Evolutionary conservation across 202 grass and related monocot genomes (phyloP), one percentile per base, ranked within the genome.

Genomic region (Hordeum pubiflorum): DNA sequence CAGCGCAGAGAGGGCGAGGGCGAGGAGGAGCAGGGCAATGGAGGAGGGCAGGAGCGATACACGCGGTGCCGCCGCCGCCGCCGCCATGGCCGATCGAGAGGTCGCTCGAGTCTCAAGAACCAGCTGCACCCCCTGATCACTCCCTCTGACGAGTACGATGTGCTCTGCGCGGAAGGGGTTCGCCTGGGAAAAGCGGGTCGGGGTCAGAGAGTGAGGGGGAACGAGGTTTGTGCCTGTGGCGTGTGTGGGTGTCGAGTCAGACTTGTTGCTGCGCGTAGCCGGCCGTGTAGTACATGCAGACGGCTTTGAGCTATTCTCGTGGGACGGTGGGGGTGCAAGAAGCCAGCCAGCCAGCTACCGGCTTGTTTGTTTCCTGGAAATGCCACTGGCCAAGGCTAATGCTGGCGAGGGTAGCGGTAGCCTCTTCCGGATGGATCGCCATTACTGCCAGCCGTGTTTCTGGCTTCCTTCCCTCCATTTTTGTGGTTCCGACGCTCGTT

Each of bases 231-330:
- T 36, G 50, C 14, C 1, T 52, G 7, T 52, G 48, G 46, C 4
- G 46, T 50, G 46, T 17, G 41, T 14, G 3, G 6, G 10, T 9
- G 39, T 2, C 0, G 54, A 38, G 76, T 3, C 60, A 41, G 69
- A 73, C 69, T 71, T 84, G 23, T 69, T 24, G 80, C 7, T 50
- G 46, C 46, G 46, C 63, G 57, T 11, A 63, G 33, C 33, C 59
- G 80, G 34, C 32, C 31, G 86, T 0, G 21, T 39, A 29, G 29
- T 61, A 69, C 80, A 72, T 65, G 44, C 56, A 67, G 18, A 14
- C 43, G 56, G 52, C 78, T 65, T 78, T 85, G 87, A 85, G 65
- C 82, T 82, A 85, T 89, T 85, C 82, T 82, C 43, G 72, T 82
- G 41, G 41, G 41, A 15, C 43, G 43, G 43, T 46, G 61, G 11